Conservation (phyloP, 768 basidiomycete species). For the Naematelia encephala region DNA sequence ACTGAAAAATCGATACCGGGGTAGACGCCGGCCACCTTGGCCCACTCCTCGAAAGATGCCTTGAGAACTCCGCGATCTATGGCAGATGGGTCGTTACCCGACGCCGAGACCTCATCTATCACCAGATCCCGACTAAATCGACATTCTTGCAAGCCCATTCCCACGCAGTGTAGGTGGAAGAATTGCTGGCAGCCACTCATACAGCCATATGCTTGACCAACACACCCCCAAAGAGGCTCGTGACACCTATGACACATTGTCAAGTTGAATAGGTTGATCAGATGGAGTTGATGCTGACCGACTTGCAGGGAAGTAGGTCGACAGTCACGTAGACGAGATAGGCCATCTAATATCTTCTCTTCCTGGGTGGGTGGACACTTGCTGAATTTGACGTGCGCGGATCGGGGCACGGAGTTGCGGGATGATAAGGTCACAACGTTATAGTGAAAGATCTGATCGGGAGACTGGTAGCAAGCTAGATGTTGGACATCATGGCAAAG, state of each 20-base stretch:
- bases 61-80: slow-evolving; percentile 9
- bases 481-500: slow-evolving; percentile 69
- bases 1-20: slow-evolving; percentile 6
- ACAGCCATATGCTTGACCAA: slow-evolving; percentile 65
- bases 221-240: slow-evolving; percentile 69
- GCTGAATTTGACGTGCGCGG: slow-evolving; percentile 24
- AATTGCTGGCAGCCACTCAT: slow-evolving; percentile 59
- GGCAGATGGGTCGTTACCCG: slow-evolving; percentile 18
- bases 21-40: neutral
- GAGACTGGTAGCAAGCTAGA: slow-evolving; percentile 73
- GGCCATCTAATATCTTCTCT: slow-evolving; percentile 16
- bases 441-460: slow-evolving; percentile 58
- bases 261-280: slow-evolving; percentile 68
- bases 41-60: slow-evolving; percentile 6
- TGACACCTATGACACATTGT: slow-evolving; percentile 67
- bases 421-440: slow-evolving; percentile 22
- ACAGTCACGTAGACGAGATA: slow-evolving; percentile 2
- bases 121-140: slow-evolving; percentile 48
- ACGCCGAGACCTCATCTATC: slow-evolving; percentile 23
- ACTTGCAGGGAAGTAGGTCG: slow-evolving; percentile 22
- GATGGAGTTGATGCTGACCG: slow-evolving; percentile 58
- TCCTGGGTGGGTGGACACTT: slow-evolving; percentile 11
- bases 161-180: slow-evolving; percentile 59
- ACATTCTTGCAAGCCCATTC: slow-evolving; percentile 21
- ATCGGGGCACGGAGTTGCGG: slow-evolving; percentile 6